Evolutionary conservation across 306 rosid species (phyloP), one percentile per base, ranked within the genome.

Genomic region (Cicer arietinum): DNA sequence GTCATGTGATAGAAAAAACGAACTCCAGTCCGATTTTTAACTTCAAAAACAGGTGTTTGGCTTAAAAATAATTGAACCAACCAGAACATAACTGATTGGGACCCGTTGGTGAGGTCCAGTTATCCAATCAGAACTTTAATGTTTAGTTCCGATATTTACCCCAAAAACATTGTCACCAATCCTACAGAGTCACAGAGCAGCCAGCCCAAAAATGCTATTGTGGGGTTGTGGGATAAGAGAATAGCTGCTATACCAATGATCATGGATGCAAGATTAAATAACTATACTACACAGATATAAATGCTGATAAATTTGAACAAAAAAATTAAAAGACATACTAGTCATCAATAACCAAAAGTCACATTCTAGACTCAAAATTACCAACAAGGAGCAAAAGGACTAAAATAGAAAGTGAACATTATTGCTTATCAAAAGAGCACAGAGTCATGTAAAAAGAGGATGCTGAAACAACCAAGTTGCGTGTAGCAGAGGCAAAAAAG

Each of bases 401-500:
- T n/a, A 48, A 48, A 48, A 12, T 5, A 13, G 54, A 48, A 2
- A 2, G 54, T n/a, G 18, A 8, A 50, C 1, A 3, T 14, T 39
- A n/a, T 62, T 12, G 2, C 68, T 14, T 8, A n/a, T 62, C 16
- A 14, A 63, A 63, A 42, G 35, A 41, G 5, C 1, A 3, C 63
- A 57, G 7, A 45, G 57, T 56, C 11, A 46, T 67, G 56, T 22
- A 25, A 14, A 67, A 7, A 67, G 57, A 67, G 61, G 17, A 69
- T 35, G 46, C 22, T 8, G 61, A 18, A 50, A 46, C 43, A 46
- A 22, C 58, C 53, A 25, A 22, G 43, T 9, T 20, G 10, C 6
- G 10, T 17, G 25, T 8, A 63, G 37, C 50, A 41, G 30, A 7
- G 10, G 47, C 47, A 3, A 9, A 9, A 9, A 3, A 58, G 14